Evolutionary conservation across 2,329 filamentous ascomycete species (phyloP), one percentile per base, ranked within the genome.

Genomic region (Neonectria magnoliae): DNA sequence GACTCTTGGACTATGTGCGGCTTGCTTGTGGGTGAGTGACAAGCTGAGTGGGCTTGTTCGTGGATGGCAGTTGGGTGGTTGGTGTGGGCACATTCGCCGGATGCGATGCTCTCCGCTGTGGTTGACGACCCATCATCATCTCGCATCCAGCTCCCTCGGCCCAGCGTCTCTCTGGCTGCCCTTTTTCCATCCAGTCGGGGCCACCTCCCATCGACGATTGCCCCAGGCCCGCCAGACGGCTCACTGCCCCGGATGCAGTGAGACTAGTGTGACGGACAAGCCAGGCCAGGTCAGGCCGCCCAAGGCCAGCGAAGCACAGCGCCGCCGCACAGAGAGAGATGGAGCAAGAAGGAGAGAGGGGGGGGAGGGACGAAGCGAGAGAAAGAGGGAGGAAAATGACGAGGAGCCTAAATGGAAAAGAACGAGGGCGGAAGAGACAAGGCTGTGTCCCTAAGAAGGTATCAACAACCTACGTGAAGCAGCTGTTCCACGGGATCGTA

Each of bases 51-150:
- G 47, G 55, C 60, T 57, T 61, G 55, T 53, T 60, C 52, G 56
- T 64, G 53, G 48, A 14, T 61, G 36, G 36, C 14, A 38, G 36
- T n/a, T 38, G 45, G 54, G 60, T 69, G 61, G 60, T 60, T 69
- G 58, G 69, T 38, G 55, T 64, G 53, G 64, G 42, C 56, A 62
- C 64, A 55, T 68, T 67, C 60, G 33, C 70, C 70, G 70, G 70
- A 72, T 73, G 70, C 65, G 59, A 72, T 70, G 36, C 55, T 56
- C 36, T 61, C 52, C 45, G 33, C 52, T 57, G 59, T 50, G 41
- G 51, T 50, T 45, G 31, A 42, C 50, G 48, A 54, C 22, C 41
- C 58, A 59, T 54, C 63, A 62, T 62, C 59, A 54, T 58, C 59
- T 57, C 41, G 62, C 60, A 52, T 56, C 53, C 53, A 47, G 27